Evolutionary conservation across 2,329 filamentous ascomycete species (phyloP), one percentile per base, ranked within the genome.

Genomic region (Lizonia empirigonia): DNA sequence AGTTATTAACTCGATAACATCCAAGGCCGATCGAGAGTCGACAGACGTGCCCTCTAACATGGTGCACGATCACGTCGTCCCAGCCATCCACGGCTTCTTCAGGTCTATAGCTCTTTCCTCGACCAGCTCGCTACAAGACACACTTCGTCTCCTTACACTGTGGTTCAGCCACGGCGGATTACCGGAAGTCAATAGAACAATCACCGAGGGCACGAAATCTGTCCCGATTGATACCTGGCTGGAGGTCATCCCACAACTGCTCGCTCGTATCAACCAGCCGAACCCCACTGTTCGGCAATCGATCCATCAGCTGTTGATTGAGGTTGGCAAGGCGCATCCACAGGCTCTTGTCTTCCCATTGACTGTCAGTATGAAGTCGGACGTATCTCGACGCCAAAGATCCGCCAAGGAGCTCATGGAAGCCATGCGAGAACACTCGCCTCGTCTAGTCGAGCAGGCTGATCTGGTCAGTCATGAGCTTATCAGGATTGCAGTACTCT

Each of bases 211-310:
- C 5, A 95, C 97, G 59, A 83, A 88, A 0, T 89, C 89, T 29
- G 91, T 99, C 60, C 96, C 90, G 67, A 90, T 99, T 48, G 94
- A 99, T 74, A 97, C 93, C 1, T 99, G 94, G 95, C 84, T 99
- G 15, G 92, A 97, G 68, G 95, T 99, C 42, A 97, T 97, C 58
- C 94, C 94, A 26, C 94, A 99, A 69, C 81, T 99, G 38, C 96
- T 99, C 73, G 94, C 94, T 24, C 86, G 94, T 53, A 97, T 99
- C 77, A 99, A 96, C 68, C 94, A 97, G 72, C 91, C 92, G 13
- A 97, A 97, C 72, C 83, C 85, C 59, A 84, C 90, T 19, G 92
- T 99, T 8, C 87, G 96, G 59, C 86, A 89, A 60, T 90, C 93
- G 0, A 93, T 99, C 41, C 94, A 99, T 71, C 91, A 94, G 51